Evolutionary conservation across 768 basidiomycete species (phyloP).

Genomic region (Suillus subluteus): DNA sequence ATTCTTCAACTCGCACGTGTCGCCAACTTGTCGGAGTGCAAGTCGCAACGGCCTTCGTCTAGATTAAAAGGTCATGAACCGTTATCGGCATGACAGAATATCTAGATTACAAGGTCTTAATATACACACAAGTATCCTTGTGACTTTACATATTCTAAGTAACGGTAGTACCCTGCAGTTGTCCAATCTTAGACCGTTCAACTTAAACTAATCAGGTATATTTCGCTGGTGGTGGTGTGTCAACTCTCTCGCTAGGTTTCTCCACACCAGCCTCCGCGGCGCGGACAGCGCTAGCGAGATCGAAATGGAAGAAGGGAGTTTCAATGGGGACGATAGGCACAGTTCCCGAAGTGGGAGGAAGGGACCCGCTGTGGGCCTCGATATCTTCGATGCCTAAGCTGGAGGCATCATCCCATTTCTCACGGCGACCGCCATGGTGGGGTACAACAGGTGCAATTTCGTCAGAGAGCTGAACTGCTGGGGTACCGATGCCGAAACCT

Average conservation of each 20-base stretch:
- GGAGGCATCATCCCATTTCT: conserved; percentile 18
- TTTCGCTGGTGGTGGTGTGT: not conserved
- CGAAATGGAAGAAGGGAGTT: conserved; percentile 93
- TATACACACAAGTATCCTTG: not conserved
- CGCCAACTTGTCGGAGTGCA: not conserved
- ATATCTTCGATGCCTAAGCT: conserved; percentile 29
- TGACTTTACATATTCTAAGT: not conserved
- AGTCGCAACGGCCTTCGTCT: not conserved
- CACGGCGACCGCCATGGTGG: conserved; percentile 48
- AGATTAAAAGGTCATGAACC: not conserved
- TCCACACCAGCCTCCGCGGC: conserved; percentile 58
- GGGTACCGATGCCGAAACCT: conserved; percentile 81
- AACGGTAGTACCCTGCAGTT: not conserved
- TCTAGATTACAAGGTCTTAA: not conserved
- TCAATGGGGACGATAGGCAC: conserved; percentile 48
- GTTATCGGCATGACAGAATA: not conserved
- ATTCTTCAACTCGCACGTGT: not conserved
- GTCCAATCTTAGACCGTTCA: not conserved
- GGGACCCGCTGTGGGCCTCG: conserved; percentile 30
- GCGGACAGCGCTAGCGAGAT: conserved; percentile 70
- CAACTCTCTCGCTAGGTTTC: not conserved
- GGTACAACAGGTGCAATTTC: conserved; percentile 85
- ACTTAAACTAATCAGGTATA: not conserved
- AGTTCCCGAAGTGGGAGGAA: conserved; percentile 7
- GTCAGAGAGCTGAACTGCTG: conserved; percentile 41